Conservation (phyloP, 1,139 yeast genomes). For the Geotrichum bryndzae region DNA sequence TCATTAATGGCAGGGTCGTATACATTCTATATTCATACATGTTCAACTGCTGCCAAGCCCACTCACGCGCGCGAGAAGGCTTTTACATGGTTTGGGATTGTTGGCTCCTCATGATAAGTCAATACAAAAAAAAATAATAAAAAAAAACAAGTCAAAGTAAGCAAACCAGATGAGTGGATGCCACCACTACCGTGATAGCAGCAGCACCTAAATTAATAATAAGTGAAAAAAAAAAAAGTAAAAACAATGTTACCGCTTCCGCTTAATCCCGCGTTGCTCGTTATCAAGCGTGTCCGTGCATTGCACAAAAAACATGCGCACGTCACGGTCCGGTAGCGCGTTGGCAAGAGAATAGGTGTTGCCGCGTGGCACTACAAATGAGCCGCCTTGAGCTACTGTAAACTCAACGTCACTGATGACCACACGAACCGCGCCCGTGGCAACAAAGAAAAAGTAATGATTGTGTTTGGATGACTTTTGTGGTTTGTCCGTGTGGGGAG, state of each 20-base stretch:
- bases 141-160: no score
- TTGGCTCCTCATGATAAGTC: no score
- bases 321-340: slow-evolving; percentile 47
- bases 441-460: slow-evolving; percentile 67
- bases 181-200: no score
- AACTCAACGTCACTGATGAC: slow-evolving; percentile 55
- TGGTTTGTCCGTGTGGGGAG: slow-evolving; percentile 52
- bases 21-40: background rate
- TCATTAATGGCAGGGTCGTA: background rate
- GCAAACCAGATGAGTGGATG: no score
- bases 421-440: slow-evolving; percentile 66
- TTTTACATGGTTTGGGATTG: background rate
- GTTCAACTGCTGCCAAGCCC: background rate
- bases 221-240: background rate
- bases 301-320: slow-evolving; percentile 72
- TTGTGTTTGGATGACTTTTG: slow-evolving; percentile 60
- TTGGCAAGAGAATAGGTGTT: slow-evolving; percentile 61
- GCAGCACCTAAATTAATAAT: no score
- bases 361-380: slow-evolving; percentile 75
- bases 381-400: slow-evolving; percentile 64
- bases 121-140: no score
- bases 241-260: background rate
- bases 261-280: slow-evolving; percentile 5
- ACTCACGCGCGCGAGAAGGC: background rate
- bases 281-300: slow-evolving; percentile 40